Conservation (phyloP, 257 asterid species). For the Phtheirospermum japonicum region DNA sequence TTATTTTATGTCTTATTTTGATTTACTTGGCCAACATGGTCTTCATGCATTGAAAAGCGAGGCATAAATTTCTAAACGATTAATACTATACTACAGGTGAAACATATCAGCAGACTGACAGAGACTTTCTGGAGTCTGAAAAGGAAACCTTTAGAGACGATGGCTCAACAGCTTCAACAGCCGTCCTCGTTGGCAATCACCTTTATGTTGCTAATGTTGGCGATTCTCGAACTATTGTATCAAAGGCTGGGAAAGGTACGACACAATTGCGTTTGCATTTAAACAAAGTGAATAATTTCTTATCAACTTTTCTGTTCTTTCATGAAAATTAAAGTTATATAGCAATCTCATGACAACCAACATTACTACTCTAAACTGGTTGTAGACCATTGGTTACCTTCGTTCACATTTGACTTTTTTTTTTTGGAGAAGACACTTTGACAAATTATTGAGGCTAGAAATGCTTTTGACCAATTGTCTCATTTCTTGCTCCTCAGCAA, state of each 20-base stretch:
- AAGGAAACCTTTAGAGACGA: conserved; percentile 91
- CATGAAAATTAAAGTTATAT: conserved; percentile 12
- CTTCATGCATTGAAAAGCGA: conserved; percentile 12
- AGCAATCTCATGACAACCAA: conserved; percentile 14
- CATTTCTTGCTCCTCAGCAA: conserved; percentile 61
- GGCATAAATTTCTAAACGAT: conserved; percentile 22
- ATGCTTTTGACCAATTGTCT: conserved; percentile 11
- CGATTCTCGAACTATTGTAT: conserved; percentile 91
- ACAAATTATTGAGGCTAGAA: conserved; percentile 1
- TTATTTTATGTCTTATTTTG: no score
- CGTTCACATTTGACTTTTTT: not conserved
- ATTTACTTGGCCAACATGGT: not conserved
- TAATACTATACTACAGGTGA: conserved; percentile 52
- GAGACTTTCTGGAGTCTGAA: conserved; percentile 81
- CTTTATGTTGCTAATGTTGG: conserved; percentile 99
- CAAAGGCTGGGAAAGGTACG: conserved; percentile 90
- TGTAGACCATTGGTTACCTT: conserved; percentile 11
- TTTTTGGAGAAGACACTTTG: conserved; percentile 5
- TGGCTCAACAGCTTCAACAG: conserved; percentile 93
- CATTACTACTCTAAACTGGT: conserved; percentile 13
- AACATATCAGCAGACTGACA: conserved; percentile 85
- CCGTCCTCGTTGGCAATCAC: conserved; percentile 83
- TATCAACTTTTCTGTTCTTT: conserved; percentile 5
- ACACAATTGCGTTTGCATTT: conserved; percentile 9
- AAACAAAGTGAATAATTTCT: not conserved